Evolutionary conservation across 208 protist species (phyloP).

Genomic region (Crithidia bombi): DNA sequence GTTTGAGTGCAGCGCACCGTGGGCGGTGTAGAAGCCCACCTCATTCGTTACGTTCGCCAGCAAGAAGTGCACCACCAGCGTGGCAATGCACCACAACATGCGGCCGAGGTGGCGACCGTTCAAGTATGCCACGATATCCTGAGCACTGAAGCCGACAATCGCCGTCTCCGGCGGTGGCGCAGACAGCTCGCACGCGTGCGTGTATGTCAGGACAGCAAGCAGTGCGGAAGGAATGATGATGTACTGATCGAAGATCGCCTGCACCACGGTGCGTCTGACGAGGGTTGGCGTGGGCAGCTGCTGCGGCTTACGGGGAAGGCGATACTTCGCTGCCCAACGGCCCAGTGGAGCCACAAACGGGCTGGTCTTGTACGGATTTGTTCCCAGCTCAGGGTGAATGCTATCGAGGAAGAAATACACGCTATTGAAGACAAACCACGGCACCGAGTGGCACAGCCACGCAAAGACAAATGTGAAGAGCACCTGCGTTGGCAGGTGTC

Average conservation of each 20-base stretch:
- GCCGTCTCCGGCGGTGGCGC: conserved; percentile 28
- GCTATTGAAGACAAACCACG: conserved; percentile 46
- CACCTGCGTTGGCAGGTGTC: conserved; percentile 8
- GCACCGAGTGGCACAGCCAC: conserved; percentile 42
- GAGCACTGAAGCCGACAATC: conserved; percentile 32
- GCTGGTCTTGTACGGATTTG: conserved; percentile 20
- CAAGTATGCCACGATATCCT: conserved; percentile 29
- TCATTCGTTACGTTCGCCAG: conserved; percentile 53
- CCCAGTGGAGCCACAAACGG: conserved; percentile 30
- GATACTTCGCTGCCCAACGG: conserved; percentile 37
- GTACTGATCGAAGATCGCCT: conserved; percentile 38
- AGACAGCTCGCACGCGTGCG: conserved; percentile 14
- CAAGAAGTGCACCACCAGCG: conserved; percentile 43
- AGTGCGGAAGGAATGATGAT: conserved; percentile 28
- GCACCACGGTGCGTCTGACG: conserved; percentile 24
- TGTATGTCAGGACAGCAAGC: conserved; percentile 18
- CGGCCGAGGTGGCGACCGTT: conserved; percentile 4
- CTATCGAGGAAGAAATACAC: conserved; percentile 51
- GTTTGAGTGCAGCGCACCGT: conserved; percentile 49
- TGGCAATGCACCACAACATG: conserved; percentile 5
- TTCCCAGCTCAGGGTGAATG: conserved; percentile 33
- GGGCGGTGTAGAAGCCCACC: conserved; percentile 49
- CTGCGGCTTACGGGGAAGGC: conserved; percentile 34
- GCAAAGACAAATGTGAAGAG: conserved; percentile 42
- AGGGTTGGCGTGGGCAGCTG: conserved; percentile 37